Base-by-base conservation (phyloP, 495 filamentous ascomycete species). In the Penicillium egyptiacum region DNA sequence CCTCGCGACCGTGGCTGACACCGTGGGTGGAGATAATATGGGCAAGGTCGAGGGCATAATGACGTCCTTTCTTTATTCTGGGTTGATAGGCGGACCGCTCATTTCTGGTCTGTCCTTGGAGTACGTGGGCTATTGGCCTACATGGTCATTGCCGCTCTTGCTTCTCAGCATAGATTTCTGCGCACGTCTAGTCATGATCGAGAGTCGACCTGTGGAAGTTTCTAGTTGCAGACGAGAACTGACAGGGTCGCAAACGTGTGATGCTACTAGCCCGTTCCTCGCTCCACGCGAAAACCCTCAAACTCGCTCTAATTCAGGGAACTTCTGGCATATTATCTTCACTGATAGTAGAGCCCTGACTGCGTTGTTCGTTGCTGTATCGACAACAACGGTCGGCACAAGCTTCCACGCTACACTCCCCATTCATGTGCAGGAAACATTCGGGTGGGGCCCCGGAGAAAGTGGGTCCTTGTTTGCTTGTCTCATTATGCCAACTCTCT, bases 111-210 rank as follows among this genome's bases (percentile, higher is more conserved):
- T 49, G 0, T 19, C 68, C 16, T 39, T 69, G 9, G 39, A 70
- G 51, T 16, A 55, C 23, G 45, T 46, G 0, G 67, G 67, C 11
- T 71, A 74, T 43, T 70, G 65, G 62, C 19, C 52, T 1, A 56
- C 62, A 0, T 71, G 69, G 67, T 59, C 51, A 6, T 50, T 59
- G 10, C 56, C 64, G 0, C 33, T 70, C 10, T 48, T 55, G 2
- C 23, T 70, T 16, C 53, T 74, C 0, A 26, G 52, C 2, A 17
- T 68, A 5, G 66, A 69, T 42, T 49, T 71, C 8, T n/a, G 60
- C 6, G 44, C 50, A 1, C 59, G 67, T 11, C 4, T 72, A 26
- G 19, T 72, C 20, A 65, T 70, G 59, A 53, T 69, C 31, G 68
- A 67, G 23, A 63, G 16, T 9, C 40, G 40, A 43, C 5, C 9